Base-by-base conservation (phyloP, 192 early-diverging fungal species). In the Rhizoclosmatium sp. region DNA sequence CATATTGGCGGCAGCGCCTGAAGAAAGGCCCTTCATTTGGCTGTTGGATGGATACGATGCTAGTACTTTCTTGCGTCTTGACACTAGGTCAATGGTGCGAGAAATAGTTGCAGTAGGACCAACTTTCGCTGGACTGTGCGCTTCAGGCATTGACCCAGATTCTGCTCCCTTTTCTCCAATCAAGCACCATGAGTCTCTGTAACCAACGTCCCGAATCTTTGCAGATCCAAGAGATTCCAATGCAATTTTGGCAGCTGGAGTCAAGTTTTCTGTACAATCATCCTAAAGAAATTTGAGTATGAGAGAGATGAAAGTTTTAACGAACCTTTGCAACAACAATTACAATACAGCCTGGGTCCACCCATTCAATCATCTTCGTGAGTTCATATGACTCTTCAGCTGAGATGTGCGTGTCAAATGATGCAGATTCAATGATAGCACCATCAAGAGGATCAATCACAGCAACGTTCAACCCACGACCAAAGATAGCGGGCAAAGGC, bases 151-250 rank as follows among this genome's bases (percentile, higher is more conserved):
- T 12, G 70, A 71, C 1, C 89, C 88, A 19, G 65, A 58, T 42
- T 88, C 85, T 2, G 89, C 88, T 71, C 92, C 91, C 82, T 94
- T 94, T 69, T 93, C 88, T 2, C 92, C 92, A 82, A 96, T 91
- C n/a, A 96, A 51, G 65, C 91, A 93, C 89, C 90, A 96, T 23
- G 93, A 94, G 69, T 96, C 95, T 59, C 94, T 90, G 80, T 93
- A 94, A 46, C 82, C 71, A 41, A 93, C 59, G 1, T 92, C 58
- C 7, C 85, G 78, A 65, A 94, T 87, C 31, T 68, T 76, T 0
- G 73, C 66, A 47, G 89, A 86, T 1, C 95, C 95, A 0, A 96
- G 79, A n/a, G 84, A 72, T 69, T 91, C 91, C 61, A 81, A 86
- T 0, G 90, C 92, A 64, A 80, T 75, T 10, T 82, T 80, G 1